phyloP scores from a whole-genome alignment of 129 eudicot genomes.

The Saposhnikovia divaricata region DNA sequence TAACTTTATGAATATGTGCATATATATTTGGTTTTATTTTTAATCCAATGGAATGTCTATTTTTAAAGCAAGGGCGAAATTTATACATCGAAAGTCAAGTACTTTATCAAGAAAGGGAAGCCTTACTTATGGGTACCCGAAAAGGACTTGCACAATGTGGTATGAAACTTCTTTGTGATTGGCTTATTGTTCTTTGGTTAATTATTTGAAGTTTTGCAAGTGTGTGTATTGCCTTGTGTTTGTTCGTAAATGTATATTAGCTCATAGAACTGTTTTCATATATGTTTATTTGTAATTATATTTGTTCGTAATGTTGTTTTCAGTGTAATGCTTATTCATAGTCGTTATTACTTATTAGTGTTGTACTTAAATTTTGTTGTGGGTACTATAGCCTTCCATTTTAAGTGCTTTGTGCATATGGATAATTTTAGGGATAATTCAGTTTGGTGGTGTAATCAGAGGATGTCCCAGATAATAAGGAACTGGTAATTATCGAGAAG shows the following conservation, averaged over 20 bases:
- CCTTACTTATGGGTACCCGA: constrained; percentile 87
- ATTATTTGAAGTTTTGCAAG: background rate
- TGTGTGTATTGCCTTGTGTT: background rate
- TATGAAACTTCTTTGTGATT: constrained; percentile 15
- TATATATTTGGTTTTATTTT: background rate
- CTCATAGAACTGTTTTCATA: background rate
- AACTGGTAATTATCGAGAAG: background rate
- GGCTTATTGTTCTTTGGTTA: background rate
- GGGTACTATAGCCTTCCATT: background rate
- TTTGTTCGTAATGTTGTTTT: background rate
- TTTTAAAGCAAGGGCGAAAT: constrained; percentile 58
- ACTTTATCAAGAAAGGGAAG: constrained; percentile 63
- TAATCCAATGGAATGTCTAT: background rate
- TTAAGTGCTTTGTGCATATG: background rate
- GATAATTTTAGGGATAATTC: background rate
- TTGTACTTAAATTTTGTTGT: background rate
- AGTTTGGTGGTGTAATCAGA: background rate
- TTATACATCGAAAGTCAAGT: constrained; percentile 67
- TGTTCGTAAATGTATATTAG: background rate
- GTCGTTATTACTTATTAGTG: background rate
- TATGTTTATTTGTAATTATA: background rate
- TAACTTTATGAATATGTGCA: background rate
- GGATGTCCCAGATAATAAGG: background rate
- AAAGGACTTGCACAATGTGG: constrained; percentile 73
- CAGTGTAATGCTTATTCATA: background rate